Evolutionary conservation across 768 basidiomycete species (phyloP), one percentile per base, ranked within the genome.

Genomic region (Suillus ampliporus): DNA sequence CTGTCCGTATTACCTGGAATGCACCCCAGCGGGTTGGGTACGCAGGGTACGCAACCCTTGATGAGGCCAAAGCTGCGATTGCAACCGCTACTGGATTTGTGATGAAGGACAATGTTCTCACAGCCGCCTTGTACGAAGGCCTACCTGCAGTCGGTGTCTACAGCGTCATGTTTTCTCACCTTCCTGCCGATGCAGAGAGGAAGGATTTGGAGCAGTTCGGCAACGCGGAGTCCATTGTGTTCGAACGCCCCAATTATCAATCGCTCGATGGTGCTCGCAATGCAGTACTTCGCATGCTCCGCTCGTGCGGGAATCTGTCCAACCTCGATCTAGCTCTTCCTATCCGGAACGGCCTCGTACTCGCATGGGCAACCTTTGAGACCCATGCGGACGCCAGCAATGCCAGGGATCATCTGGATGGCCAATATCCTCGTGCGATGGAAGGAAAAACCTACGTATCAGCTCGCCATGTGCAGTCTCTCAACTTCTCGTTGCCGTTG

Each of bases 1-100:
- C 81, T 2, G 84, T 90, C 11, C 82, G 83, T 17, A 73, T 94
- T 37, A 72, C 79, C 17, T 90, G 89, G 84, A 83, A 86, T 5
- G 83, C 82, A 3, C 87, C 92, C 0, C 72, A 75, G 21, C 80
- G 80, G 46, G 77, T 77, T 1, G 89, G 83, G 0, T 94, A 85
- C 63, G 85, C 83, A 15, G 91, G 92, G 1, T 94, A 89, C 66
- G 69, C 76, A 0, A 82, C 79, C 1, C 65, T 77, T 57, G 74
- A 77, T 47, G 76, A 79, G 10, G 91, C 92, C 0, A 72, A 81
- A 26, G 68, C 72, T 23, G 90, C 84, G 2, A 81, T 91, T 7
- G 72, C 76, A 10, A 72, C 75, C 1, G 77, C 85, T 0, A 75
- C 79, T 17, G 74, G 72, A 0, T 69, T 66, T 1, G 75, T 77